Evolutionary conservation across 2,329 filamentous ascomycete genomes (phyloP).

Genomic region (Aspergillus amoenus): DNA sequence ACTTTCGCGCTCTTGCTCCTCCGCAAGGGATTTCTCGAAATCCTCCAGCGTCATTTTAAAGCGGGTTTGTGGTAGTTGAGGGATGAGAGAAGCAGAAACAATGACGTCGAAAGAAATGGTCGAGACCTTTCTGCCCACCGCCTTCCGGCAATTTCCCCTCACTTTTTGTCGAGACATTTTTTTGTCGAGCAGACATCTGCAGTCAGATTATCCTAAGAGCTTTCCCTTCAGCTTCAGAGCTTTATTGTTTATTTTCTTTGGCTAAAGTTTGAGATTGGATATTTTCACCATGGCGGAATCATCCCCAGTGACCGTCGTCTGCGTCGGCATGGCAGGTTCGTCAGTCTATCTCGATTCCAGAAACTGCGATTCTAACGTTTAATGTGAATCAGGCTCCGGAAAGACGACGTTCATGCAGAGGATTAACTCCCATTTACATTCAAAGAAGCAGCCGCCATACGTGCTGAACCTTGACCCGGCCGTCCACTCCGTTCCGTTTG

Average conservation of each 20-base stretch:
- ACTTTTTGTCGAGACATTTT: slow-evolving; percentile 12
- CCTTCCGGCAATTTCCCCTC: slow-evolving; percentile 14
- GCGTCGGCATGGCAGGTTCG: slow-evolving; percentile 91
- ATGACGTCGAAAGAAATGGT: slow-evolving; percentile 19
- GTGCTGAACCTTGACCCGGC: slow-evolving; percentile 97
- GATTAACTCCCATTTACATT: slow-evolving; percentile 89
- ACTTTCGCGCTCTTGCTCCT: slow-evolving; percentile 50
- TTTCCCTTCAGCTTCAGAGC: neutral
- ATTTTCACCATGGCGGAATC: slow-evolving; percentile 42
- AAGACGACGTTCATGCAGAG: slow-evolving; percentile 99
- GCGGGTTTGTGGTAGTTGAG: neutral
- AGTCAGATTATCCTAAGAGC: neutral
- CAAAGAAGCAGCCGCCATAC: slow-evolving; percentile 78
- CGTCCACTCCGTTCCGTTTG: slow-evolving; percentile 89
- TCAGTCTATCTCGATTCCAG: neutral
- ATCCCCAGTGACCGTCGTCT: slow-evolving; percentile 77
- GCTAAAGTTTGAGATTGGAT: neutral
- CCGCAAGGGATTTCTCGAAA: slow-evolving; percentile 74
- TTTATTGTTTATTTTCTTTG: neutral
- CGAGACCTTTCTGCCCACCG: slow-evolving; percentile 12
- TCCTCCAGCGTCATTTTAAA: slow-evolving; percentile 62
- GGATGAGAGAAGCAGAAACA: slow-evolving; percentile 13
- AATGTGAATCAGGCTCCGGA: slow-evolving; percentile 66
- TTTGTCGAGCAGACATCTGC: neutral
- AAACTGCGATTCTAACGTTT: slow-evolving; percentile 6